Conservation (phyloP, 768 basidiomycete genomes). For the Roridomyces roridus region DNA sequence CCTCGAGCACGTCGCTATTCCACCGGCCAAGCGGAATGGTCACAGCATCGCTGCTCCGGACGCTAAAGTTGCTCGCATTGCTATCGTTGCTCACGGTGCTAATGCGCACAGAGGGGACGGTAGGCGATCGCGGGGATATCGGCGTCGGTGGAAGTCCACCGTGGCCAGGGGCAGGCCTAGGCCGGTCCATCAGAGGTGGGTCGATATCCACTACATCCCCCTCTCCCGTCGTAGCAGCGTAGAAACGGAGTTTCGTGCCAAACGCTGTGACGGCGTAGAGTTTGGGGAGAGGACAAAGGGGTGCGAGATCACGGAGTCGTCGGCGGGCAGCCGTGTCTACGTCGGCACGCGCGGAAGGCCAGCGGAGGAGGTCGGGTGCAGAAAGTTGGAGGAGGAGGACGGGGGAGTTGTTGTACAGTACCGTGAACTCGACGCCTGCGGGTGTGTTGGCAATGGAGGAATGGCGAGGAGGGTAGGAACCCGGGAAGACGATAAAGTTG, state of each 20-base stretch:
- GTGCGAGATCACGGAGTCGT: slow-evolving; percentile 33
- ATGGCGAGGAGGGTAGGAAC: slow-evolving; percentile 26
- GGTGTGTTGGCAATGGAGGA: background rate
- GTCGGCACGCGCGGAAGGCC: slow-evolving; percentile 30
- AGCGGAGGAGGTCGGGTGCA: slow-evolving; percentile 23
- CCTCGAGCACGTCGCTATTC: slow-evolving; percentile 42
- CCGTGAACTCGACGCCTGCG: slow-evolving; percentile 25
- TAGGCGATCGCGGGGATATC: too few relatives aligned
- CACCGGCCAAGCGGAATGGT: slow-evolving; percentile 38
- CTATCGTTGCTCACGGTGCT: too few relatives aligned
- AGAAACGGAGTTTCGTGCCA: slow-evolving; percentile 40
- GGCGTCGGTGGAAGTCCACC: too few relatives aligned
- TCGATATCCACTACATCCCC: slow-evolving; percentile 22
- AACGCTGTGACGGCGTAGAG: slow-evolving; percentile 39
- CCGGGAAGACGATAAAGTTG: slow-evolving; percentile 38
- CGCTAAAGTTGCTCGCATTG: background rate
- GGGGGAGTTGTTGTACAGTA: slow-evolving; percentile 33
- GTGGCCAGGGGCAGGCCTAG: too few relatives aligned
- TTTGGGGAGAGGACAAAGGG: slow-evolving; percentile 29
- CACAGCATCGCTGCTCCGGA: too few relatives aligned
- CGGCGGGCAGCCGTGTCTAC: slow-evolving; percentile 34
- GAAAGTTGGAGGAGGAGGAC: slow-evolving; percentile 40
- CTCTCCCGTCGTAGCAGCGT: slow-evolving; percentile 16
- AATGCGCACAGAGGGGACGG: too few relatives aligned
- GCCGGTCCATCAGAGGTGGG: slow-evolving; percentile 2